Percentiles rank a stretch among this genome's conserved stretches.
These are phyloP conservation scores for Coniochaeta prunicola DNA, from an alignment of 2,329 filamentous ascomycete genomes.

Conservation along the genomic window DNA sequence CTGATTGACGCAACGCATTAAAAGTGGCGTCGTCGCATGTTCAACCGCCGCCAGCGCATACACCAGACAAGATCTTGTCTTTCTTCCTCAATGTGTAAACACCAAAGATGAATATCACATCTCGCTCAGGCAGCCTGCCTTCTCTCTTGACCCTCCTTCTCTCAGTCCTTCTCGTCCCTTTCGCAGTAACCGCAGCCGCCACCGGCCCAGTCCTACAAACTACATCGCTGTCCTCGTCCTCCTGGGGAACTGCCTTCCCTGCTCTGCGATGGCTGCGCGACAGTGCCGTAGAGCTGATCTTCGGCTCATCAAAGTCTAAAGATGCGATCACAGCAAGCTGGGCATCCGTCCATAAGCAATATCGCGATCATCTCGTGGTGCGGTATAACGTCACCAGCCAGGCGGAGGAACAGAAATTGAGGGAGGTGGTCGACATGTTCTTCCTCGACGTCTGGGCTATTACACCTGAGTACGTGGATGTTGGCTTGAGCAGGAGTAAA, in stretches of 20 bases:
- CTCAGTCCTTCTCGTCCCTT: conserved; percentile 6
- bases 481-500: conserved; percentile 68
- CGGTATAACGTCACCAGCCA: conserved; percentile 72
- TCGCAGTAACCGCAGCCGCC: conserved; percentile 4
- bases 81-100: background rate
- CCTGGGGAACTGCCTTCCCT: conserved; percentile 29
- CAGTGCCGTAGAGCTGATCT: conserved; percentile 39
- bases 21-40: background rate
- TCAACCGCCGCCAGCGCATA: background rate
- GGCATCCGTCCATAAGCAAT: conserved; percentile 31
- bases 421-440: conserved; percentile 65
- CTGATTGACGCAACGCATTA: background rate
- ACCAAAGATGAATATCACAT: background rate
- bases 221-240: conserved; percentile 4
- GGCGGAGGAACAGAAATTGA: conserved; percentile 62
- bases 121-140: conserved; percentile 2
- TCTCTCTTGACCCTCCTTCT: conserved; percentile 8
- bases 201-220: background rate
- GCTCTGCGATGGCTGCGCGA: conserved; percentile 44
- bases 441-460: conserved; percentile 83
- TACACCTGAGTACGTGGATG: conserved; percentile 77
- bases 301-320: conserved; percentile 26
- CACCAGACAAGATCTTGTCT: background rate
- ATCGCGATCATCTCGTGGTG: conserved; percentile 78
- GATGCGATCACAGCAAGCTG: conserved; percentile 16